These are phyloP conservation scores for Rhodofomes roseus DNA, from an alignment of 1,284 basidiomycete genomes.

Conservation along the genomic window DNA sequence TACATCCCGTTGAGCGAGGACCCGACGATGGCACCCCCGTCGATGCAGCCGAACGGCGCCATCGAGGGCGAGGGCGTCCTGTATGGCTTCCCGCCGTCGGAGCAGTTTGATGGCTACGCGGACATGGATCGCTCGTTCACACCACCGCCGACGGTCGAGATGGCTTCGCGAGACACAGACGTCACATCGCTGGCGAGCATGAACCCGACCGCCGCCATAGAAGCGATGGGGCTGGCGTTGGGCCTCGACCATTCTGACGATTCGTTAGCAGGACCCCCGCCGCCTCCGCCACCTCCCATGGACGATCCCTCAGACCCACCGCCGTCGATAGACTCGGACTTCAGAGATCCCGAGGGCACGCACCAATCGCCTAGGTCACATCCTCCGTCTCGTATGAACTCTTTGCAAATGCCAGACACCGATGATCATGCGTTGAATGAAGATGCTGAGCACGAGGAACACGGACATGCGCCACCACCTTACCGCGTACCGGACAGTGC, in stretches of 20 bases:
- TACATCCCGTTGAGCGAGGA: conserved; percentile 52
- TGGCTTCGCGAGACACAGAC: conserved; percentile 63
- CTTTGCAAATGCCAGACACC: background rate
- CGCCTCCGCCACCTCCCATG: conserved; percentile 69
- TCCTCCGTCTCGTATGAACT: conserved; percentile 25
- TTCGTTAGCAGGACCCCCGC: conserved; percentile 7
- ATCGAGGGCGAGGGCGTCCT: conserved; percentile 68
- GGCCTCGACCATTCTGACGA: conserved; percentile 53
- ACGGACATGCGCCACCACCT: conserved; percentile 40
- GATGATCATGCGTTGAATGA: conserved; percentile 6
- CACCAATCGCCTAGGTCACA: conserved; percentile 41
- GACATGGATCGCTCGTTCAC: conserved; percentile 53
- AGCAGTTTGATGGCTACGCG: conserved; percentile 77
- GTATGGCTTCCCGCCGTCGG: conserved; percentile 64
- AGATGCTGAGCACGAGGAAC: conserved; percentile 19
- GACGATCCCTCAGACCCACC: conserved; percentile 84
- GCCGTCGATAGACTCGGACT: conserved; percentile 77
- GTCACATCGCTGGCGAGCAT: conserved; percentile 61
- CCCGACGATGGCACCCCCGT: conserved; percentile 29
- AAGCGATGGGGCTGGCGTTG: conserved; percentile 53
- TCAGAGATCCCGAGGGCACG: conserved; percentile 51
- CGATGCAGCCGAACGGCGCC: conserved; percentile 28
- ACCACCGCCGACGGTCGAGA: conserved; percentile 68
- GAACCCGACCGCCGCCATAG: conserved; percentile 50
- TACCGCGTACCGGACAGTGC: conserved; percentile 53